Evolutionary conservation across 257 asterid genomes (phyloP).

Genomic region (Solanum clarkiae): DNA sequence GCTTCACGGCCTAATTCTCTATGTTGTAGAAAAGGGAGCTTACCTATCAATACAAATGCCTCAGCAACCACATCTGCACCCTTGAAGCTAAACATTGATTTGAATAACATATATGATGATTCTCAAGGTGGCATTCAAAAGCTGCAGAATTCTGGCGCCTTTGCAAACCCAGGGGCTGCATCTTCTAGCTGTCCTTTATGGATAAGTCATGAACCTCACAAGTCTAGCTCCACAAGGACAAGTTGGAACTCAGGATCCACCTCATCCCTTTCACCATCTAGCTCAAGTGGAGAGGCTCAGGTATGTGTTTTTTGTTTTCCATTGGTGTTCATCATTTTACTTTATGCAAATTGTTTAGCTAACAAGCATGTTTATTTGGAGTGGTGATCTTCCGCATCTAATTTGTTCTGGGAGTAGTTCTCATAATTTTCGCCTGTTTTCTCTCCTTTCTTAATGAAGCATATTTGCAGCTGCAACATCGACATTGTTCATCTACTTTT

Average conservation of each 20-base stretch:
- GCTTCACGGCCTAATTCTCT: constrained; percentile 21
- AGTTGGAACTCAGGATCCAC: constrained; percentile 74
- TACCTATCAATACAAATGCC: constrained; percentile 18
- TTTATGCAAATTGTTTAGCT: not conserved
- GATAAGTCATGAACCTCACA: constrained; percentile 40
- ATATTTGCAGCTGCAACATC: not conserved
- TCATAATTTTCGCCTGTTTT: not conserved
- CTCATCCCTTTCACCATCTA: constrained; percentile 62
- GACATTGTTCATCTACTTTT: not conserved
- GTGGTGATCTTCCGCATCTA: not conserved
- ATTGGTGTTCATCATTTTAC: not conserved
- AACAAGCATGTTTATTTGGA: not conserved
- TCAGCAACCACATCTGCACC: constrained; percentile 21
- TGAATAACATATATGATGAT: constrained; percentile 72
- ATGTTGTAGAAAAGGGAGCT: constrained; percentile 22
- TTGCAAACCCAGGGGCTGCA: constrained; percentile 18
- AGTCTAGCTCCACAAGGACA: constrained; percentile 48
- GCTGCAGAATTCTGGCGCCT: constrained; percentile 23
- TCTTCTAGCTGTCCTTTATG: constrained; percentile 34
- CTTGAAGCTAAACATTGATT: constrained; percentile 49
- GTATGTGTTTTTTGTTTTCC: constrained; percentile 14
- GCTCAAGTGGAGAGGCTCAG: constrained; percentile 88
- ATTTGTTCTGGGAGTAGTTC: not conserved
- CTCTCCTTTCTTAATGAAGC: not conserved
- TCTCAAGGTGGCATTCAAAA: constrained; percentile 57